Evolutionary conservation across 768 basidiomycete genomes (phyloP).

Genomic region (Hygrophoropsis aurantiaca): DNA sequence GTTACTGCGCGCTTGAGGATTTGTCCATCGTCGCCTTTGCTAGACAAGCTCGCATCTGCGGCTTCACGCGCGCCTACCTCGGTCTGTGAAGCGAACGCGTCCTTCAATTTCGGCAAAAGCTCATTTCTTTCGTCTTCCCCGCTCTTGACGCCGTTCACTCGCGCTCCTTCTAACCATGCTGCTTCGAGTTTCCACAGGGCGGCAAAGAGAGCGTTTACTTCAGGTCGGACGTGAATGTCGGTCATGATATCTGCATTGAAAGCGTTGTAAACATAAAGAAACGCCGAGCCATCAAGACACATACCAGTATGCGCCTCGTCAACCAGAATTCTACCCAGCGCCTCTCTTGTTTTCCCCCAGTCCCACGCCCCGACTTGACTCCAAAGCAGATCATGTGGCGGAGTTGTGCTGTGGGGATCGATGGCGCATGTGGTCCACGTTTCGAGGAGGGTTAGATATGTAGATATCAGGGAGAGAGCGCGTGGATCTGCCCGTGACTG

Average conservation of each 20-base stretch:
- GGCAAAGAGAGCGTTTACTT: slow-evolving; percentile 27
- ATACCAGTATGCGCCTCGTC: slow-evolving; percentile 15
- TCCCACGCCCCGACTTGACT: slow-evolving; percentile 79
- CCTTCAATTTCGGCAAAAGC: slow-evolving; percentile 32
- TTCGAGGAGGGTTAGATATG: slow-evolving; percentile 43
- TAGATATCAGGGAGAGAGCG: too few species aligned
- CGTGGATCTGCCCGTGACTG: too few species aligned
- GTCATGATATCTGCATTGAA: too few species aligned
- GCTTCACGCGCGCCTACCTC: too few species aligned
- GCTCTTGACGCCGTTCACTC: slow-evolving; percentile 64
- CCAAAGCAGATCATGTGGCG: slow-evolving; percentile 88
- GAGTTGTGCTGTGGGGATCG: slow-evolving; percentile 89
- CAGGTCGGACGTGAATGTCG: too few species aligned
- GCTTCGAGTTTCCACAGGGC: slow-evolving; percentile 41
- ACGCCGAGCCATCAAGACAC: too few species aligned
- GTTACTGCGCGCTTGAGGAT: slow-evolving; percentile 39
- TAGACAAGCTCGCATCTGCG: too few species aligned
- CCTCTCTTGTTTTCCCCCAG: slow-evolving; percentile 62
- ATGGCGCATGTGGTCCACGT: slow-evolving; percentile 81
- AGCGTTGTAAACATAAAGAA: too few species aligned
- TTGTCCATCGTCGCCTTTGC: neutral
- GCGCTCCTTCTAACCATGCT: slow-evolving; percentile 77
- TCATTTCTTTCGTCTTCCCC: slow-evolving; percentile 64
- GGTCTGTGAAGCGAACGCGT: slow-evolving; percentile 37
- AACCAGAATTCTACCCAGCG: slow-evolving; percentile 34